Evolutionary conservation across 345 rosid species (phyloP).

Genomic region (Pistacia integerrima): DNA sequence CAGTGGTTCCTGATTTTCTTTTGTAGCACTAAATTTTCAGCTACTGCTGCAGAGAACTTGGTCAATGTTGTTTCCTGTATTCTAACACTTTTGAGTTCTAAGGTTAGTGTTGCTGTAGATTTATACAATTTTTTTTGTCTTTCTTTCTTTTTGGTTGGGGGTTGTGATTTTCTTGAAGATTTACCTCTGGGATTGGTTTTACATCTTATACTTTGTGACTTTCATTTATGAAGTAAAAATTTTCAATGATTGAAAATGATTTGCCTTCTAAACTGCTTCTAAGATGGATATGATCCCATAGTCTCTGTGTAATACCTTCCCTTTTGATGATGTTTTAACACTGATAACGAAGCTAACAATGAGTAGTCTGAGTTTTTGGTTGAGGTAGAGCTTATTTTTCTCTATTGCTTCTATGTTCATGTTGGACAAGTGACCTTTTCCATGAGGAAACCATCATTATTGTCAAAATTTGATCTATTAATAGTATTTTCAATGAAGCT

Average conservation of each 20-base stretch:
- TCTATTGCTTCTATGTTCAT: neutral
- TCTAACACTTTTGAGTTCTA: constrained; percentile 5
- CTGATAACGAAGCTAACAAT: neutral
- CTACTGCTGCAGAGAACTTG: constrained; percentile 17
- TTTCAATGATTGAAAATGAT: constrained; percentile 1
- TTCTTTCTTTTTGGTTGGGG: neutral
- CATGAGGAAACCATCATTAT: neutral
- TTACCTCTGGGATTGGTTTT: neutral
- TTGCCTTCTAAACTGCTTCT: neutral
- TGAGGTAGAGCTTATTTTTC: neutral
- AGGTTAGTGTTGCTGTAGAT: constrained; percentile 36
- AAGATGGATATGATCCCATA: neutral
- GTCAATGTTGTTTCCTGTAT: constrained; percentile 9
- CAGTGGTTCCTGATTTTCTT: constrained; percentile 76
- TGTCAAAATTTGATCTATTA: neutral
- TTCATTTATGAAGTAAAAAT: neutral
- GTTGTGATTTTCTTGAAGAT: constrained; percentile 12
- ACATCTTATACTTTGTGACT: neutral
- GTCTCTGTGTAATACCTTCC: neutral
- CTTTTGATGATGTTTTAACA: neutral
- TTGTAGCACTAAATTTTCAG: constrained; percentile 38
- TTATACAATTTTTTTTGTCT: constrained; percentile 6
- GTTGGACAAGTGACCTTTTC: neutral
- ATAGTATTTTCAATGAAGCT: neutral
- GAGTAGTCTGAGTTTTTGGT: too few species aligned